Evolutionary conservation across 306 rosid genomes (phyloP).

Genomic region (Medicago lupulina): DNA sequence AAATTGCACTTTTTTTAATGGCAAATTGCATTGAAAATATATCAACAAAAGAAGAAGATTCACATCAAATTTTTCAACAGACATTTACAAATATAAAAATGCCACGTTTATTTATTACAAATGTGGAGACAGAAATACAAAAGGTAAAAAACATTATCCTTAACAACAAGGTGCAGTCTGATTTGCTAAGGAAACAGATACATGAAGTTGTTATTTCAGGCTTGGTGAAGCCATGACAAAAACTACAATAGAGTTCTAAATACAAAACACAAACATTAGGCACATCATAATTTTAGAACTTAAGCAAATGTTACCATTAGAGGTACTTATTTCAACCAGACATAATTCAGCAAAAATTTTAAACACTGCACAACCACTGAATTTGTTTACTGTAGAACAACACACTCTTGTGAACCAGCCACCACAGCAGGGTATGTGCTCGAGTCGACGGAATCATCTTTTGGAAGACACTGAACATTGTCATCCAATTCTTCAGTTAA

Average conservation of each 20-base stretch:
- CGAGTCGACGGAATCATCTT: constrained; percentile 47
- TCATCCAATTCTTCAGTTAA: constrained; percentile 43
- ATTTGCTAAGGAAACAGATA: constrained; percentile 1
- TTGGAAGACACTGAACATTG: constrained; percentile 27
- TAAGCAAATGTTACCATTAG: constrained; percentile 43
- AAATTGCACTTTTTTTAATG: no score
- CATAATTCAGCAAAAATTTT: constrained; percentile 41
- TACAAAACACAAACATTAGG: constrained; percentile 22
- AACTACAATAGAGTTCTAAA: neutral
- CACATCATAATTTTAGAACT: constrained; percentile 41
- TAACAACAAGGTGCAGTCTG: neutral
- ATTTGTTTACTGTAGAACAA: constrained; percentile 62
- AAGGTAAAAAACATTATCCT: neutral
- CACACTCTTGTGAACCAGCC: constrained; percentile 72
- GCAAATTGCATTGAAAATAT: no score
- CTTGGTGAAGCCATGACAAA: constrained; percentile 1
- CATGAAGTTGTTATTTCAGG: constrained; percentile 9
- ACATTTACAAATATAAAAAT: no score
- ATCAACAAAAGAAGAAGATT: neutral
- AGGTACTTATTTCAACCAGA: constrained; percentile 43
- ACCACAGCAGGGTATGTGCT: constrained; percentile 47
- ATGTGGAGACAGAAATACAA: neutral
- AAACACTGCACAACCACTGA: constrained; percentile 37
- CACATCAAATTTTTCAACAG: no score
- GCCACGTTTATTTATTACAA: constrained; percentile 3